Base-by-base conservation (phyloP, 768 basidiomycete genomes). In the Zangia roseola region DNA sequence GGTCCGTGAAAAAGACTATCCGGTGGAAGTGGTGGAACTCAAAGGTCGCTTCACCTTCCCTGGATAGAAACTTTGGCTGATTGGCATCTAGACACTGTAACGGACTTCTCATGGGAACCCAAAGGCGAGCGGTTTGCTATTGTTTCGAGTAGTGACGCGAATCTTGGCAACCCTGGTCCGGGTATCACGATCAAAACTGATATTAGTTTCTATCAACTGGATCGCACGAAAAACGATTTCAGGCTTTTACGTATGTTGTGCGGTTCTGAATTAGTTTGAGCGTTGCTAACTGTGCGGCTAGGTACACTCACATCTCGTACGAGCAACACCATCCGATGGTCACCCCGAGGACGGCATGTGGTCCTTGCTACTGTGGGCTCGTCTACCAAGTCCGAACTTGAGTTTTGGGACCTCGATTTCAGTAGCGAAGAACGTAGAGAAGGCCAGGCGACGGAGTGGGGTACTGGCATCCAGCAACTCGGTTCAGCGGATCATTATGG, bases 21-120 rank as follows among this genome's bases (percentile, higher is more conserved):
- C 97, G 1, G 94, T 99, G 30, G 94, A 99, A 68, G 94, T 97
- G 33, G 84, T 98, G 44, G 97, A 99, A 70, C 78, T 95, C 43
- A 99, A 98, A 78, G 94, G 93, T 93, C 43, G 45, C 61, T 51
- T 24, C 28, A 25, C 20, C 26, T 33, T 10, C 33, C 24, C 12
- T 38, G 47, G 17, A 24, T 17, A 24, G 26, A 24, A 19, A 37
- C 28, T 37, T 41, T 3, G 47, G 39, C 52, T 54, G 53, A 59
- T 41, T 52, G 53, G 13, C 45, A 16, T 49, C 34, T 63, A 93
- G 95, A 97, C 69, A 84, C 92, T 31, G 95, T 95, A 33, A 86
- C 85, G 45, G 93, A 95, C 60, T 98, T 99, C 69, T 92, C 93
- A 39, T 98, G 97, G 97, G 97, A 98, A 69, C 95, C 97, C n/a